Conservation (phyloP, 805 yeast species). For the Hanseniaspora meyeri region DNA sequence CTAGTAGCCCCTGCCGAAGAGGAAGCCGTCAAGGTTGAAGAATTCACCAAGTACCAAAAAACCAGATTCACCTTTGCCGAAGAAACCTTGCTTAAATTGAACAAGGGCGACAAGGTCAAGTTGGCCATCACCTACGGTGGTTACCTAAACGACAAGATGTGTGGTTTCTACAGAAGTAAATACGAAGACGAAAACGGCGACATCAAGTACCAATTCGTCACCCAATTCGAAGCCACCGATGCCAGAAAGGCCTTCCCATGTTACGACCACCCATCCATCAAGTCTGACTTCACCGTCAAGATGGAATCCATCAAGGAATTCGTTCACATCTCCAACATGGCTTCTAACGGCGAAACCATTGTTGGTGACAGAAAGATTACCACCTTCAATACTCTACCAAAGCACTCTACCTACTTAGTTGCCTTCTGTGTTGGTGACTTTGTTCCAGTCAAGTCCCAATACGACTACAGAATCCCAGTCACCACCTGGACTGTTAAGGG, state of each 20-base stretch:
- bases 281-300: conserved; percentile 57
- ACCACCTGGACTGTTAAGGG: conserved; percentile 76
- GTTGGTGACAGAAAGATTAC: conserved; percentile 40
- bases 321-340: conserved; percentile 61
- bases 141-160: conserved; percentile 62
- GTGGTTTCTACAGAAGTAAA: conserved; percentile 65
- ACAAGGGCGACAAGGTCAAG: conserved; percentile 31
- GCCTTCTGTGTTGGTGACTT: conserved; percentile 77
- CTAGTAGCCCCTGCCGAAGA: conserved; percentile 22
- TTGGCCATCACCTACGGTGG: conserved; percentile 48
- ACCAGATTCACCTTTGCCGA: conserved; percentile 46
- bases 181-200: conserved; percentile 48
- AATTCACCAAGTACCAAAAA: conserved; percentile 41
- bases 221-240: conserved; percentile 80
- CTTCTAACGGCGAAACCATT: conserved; percentile 35
- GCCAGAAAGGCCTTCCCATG: conserved; percentile 82
- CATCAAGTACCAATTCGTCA: conserved; percentile 62
- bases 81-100: conserved; percentile 23
- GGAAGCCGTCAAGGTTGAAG: conserved; percentile 28
- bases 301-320: conserved; percentile 44
- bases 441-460: conserved; percentile 28
- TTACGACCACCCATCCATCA: conserved; percentile 71
- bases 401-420: conserved; percentile 74
- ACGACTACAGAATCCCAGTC: conserved; percentile 60
- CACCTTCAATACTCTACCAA: conserved; percentile 60